Percentiles rank a stretch among this genome's conserved stretches.
phyloP scores from a whole-genome alignment of 164 flowering plant species.

The Buxus sempervirens region DNA sequence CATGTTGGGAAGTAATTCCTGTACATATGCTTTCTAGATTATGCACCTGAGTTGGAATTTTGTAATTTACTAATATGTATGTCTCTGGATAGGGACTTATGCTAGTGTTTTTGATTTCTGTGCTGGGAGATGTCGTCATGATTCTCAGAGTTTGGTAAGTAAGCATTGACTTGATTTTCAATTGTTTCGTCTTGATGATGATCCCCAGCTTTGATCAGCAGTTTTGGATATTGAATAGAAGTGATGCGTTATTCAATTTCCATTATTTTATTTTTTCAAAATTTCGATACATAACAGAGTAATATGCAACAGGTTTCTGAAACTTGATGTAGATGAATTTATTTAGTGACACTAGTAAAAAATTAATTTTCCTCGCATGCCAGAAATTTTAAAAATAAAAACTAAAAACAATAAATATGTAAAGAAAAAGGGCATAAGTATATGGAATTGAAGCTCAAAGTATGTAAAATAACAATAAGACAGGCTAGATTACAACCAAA shows the following conservation, averaged over 20 bases:
- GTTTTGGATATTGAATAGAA: background rate
- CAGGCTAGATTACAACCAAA: too few species aligned
- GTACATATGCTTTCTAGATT: background rate
- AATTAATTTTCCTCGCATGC: too few species aligned
- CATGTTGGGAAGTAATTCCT: background rate
- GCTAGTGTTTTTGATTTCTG: slow-evolving; percentile 81
- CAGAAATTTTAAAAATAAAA: too few species aligned
- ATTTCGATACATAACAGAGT: too few species aligned
- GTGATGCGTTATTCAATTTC: slow-evolving; percentile 1
- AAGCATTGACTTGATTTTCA: slow-evolving; percentile 2
- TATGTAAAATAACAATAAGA: too few species aligned
- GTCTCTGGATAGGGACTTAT: slow-evolving; percentile 62
- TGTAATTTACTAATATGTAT: background rate
- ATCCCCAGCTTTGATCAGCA: background rate
- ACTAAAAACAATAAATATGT: too few species aligned
- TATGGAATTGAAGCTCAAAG: too few species aligned
- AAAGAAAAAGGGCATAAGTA: too few species aligned
- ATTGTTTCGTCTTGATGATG: background rate
- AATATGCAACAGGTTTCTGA: too few species aligned
- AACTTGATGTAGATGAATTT: too few species aligned
- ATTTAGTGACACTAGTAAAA: too few species aligned
- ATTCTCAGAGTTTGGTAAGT: slow-evolving; percentile 92
- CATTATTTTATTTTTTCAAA: background rate
- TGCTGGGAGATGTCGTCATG: slow-evolving; percentile 95
- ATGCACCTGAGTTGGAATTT: background rate